These are phyloP conservation scores for Thelonectria blattea DNA, from an alignment of 2,329 filamentous ascomycete genomes.

Conservation along the genomic window DNA sequence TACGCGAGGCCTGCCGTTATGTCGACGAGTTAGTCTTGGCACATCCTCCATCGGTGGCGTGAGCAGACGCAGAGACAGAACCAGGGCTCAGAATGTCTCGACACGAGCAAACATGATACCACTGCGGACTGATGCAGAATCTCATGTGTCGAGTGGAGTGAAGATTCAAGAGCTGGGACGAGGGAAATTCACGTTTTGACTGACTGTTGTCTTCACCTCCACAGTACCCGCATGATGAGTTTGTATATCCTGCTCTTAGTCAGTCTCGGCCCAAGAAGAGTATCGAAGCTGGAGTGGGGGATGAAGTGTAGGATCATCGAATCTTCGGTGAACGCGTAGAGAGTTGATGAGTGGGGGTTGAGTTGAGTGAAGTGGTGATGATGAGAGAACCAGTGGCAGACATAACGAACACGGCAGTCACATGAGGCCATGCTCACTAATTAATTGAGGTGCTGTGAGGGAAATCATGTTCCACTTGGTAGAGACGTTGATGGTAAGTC, in stretches of 20 bases:
- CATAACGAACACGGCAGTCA: constrained; percentile 4
- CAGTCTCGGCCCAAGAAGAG: constrained; percentile 24
- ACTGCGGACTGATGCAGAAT: constrained; percentile 2
- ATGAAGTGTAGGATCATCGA: constrained; percentile 23
- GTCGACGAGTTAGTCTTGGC: constrained; percentile 32
- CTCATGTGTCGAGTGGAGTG: constrained; percentile 15
- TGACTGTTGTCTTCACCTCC: constrained; percentile 54
- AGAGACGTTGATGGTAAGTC: constrained; percentile 5
- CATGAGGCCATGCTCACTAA: constrained; percentile 5
- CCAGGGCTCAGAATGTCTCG: constrained; percentile 7
- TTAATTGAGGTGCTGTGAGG: not conserved
- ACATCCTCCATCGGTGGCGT: constrained; percentile 12
- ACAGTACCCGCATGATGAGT: constrained; percentile 61
- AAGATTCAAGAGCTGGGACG: constrained; percentile 17
- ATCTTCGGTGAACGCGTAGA: constrained; percentile 19
- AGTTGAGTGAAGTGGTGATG: not conserved
- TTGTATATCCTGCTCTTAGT: constrained; percentile 54
- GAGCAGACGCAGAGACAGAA: constrained; percentile 1
- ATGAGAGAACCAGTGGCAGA: not conserved
- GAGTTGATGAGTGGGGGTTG: constrained; percentile 22
- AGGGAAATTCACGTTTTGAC: constrained; percentile 51
- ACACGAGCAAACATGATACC: constrained; percentile 18
- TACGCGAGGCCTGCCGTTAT: constrained; percentile 70
- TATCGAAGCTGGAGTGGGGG: constrained; percentile 32
- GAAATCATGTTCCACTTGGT: not conserved